These are phyloP conservation scores for Yamadazyma conglobata DNA, from an alignment of 1,139 yeast genomes.

Conservation along the genomic window DNA sequence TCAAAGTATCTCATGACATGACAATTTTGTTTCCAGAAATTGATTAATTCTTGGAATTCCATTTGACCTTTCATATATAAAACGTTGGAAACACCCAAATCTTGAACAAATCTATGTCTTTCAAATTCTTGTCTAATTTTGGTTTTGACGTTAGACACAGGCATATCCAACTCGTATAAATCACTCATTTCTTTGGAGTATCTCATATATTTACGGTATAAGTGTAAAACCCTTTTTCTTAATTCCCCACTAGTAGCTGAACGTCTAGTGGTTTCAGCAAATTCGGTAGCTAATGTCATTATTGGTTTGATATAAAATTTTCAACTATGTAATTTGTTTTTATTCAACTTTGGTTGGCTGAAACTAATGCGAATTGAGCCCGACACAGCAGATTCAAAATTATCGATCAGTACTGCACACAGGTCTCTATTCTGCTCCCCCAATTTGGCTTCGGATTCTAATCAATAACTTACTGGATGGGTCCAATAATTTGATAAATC, in stretches of 20 bases:
- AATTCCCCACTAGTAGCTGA: conserved; percentile 62
- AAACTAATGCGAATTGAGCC: conserved; percentile 1
- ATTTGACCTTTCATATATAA: conserved; percentile 80
- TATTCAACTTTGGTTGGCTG: conserved; percentile 15
- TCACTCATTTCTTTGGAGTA: conserved; percentile 61
- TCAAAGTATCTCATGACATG: conserved; percentile 83
- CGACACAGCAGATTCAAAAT: too few relatives aligned
- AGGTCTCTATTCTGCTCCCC: too few relatives aligned
- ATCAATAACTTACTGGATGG: conserved; percentile 32
- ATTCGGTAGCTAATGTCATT: conserved; percentile 73
- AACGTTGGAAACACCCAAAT: conserved; percentile 62
- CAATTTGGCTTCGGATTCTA: conserved; percentile 4
- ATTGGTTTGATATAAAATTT: conserved; percentile 3
- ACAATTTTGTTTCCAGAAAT: conserved; percentile 89
- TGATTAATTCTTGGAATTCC: conserved; percentile 86
- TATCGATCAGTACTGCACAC: too few relatives aligned
- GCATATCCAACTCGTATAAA: conserved; percentile 77
- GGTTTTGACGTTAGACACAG: conserved; percentile 77
- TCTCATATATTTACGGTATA: conserved; percentile 72
- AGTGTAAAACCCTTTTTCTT: conserved; percentile 59
- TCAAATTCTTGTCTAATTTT: conserved; percentile 88
- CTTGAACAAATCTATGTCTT: conserved; percentile 70
- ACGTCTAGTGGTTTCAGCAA: conserved; percentile 78
- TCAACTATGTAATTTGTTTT: conserved; percentile 9
- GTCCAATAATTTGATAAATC: conserved; percentile 42